phyloP scores from a whole-genome alignment of 2,329 filamentous ascomycete species.

The Exophiala sideris region DNA sequence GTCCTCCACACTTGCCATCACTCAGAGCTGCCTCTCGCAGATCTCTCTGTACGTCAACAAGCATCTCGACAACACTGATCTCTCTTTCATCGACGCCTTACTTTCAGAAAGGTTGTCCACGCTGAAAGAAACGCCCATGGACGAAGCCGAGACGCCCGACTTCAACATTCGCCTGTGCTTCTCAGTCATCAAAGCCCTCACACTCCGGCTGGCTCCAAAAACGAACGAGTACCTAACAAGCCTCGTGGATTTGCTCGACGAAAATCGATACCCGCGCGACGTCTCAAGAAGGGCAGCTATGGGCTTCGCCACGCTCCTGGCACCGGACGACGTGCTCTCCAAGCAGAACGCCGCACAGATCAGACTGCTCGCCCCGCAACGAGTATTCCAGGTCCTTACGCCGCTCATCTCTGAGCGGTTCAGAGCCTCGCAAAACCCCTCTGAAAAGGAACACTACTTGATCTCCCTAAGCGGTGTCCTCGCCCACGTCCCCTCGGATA shows the following conservation, averaged over 20 bases:
- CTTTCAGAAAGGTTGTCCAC: conserved; percentile 26
- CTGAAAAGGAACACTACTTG: conserved; percentile 58
- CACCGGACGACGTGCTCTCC: conserved; percentile 59
- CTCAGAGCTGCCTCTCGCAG: conserved; percentile 25
- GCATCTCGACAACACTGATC: conserved; percentile 32
- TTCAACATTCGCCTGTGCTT: conserved; percentile 54
- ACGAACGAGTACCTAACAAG: conserved; percentile 51
- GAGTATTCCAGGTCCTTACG: conserved; percentile 58
- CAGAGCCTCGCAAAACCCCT: conserved; percentile 39
- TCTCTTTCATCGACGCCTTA: conserved; percentile 33
- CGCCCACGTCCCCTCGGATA: conserved; percentile 55
- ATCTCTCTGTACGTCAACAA: conserved; percentile 40
- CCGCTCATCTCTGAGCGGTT: conserved; percentile 56
- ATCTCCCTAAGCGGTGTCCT: conserved; percentile 62
- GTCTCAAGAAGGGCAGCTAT: conserved; percentile 53
- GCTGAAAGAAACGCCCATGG: conserved; percentile 19
- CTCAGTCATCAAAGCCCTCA: conserved; percentile 59
- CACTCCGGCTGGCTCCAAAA: conserved; percentile 51
- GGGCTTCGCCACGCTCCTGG: conserved; percentile 58
- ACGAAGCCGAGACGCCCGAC: conserved; percentile 32
- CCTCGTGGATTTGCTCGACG: conserved; percentile 45
- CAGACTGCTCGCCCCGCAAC: conserved; percentile 61
- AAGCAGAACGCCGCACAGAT: conserved; percentile 60
- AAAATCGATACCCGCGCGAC: conserved; percentile 37
- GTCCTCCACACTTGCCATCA: conserved; percentile 12